A percentile compares a stretch with the other conserved stretches of the same genome.
Conservation (phyloP, 768 basidiomycete genomes). For the Podaxis sp. region DNA sequence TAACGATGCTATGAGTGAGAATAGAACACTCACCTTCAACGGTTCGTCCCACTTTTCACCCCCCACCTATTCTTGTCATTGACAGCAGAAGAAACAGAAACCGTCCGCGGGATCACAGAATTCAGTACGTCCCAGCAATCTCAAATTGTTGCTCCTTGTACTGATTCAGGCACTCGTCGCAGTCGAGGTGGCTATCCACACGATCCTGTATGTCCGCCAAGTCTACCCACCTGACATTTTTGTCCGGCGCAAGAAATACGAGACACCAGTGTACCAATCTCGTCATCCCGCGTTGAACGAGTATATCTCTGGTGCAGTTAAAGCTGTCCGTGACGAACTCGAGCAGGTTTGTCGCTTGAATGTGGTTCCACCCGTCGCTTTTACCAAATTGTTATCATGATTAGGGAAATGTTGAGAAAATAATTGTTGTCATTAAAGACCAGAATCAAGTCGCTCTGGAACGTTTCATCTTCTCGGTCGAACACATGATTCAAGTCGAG, state of each 20-base stretch:
- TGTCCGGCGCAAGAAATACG: constrained; percentile 83
- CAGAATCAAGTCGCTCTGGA: constrained; percentile 81
- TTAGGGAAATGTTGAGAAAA: constrained; percentile 77
- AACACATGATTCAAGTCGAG: constrained; percentile 75
- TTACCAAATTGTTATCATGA: background rate
- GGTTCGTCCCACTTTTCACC: constrained; percentile 21
- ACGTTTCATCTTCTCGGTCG: constrained; percentile 85
- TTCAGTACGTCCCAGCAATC: constrained; percentile 51
- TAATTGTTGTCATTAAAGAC: constrained; percentile 83
- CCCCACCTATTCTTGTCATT: background rate
- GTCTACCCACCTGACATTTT: constrained; percentile 91
- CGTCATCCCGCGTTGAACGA: constrained; percentile 87
- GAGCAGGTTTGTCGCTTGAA: constrained; percentile 42
- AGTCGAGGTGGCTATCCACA: constrained; percentile 96
- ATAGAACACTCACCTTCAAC: constrained; percentile 26
- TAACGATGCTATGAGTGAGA: constrained; percentile 15
- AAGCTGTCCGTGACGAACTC: constrained; percentile 79
- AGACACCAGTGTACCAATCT: constrained; percentile 89
- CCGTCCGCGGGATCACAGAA: constrained; percentile 62
- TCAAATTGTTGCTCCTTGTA: background rate
- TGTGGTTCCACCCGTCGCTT: background rate
- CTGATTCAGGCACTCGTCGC: background rate
- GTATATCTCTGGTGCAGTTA: constrained; percentile 87
- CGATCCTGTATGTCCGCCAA: constrained; percentile 86
- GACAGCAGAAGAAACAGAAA: constrained; percentile 39